Base-by-base conservation (phyloP, 208 protist species). In the Acanthamoeba triangularis region DNA sequence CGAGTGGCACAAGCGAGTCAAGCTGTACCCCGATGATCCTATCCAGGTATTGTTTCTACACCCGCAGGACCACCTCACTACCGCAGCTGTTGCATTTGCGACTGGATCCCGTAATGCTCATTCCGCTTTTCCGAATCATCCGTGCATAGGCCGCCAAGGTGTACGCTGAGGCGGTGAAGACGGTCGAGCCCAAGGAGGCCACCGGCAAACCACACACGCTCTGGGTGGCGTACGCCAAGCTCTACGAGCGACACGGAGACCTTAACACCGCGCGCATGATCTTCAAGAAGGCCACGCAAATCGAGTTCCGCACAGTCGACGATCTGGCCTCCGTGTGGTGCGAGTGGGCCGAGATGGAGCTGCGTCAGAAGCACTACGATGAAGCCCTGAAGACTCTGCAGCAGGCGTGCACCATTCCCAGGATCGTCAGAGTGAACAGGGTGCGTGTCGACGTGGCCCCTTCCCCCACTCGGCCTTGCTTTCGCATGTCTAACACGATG, bases 261-360 rank as follows among this genome's bases (percentile, higher is more conserved):
- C 25, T 99, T 14, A 90, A 97, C 80, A 96, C 95, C 30, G 98
- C 98, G 4, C 95, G 98, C 65, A 76, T 56, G 33, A 98, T 99
- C 35, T 98, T 98, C 88, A 94, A 98, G 61, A 97, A 96, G 82
- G 97, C 85, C n/a, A 56, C 92, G 10, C 72, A 95, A 74, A 35
- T 97, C 13, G 47, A 94, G 41, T 98, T 97, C 87, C 65, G 91
- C 23, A 87, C 56, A 2, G 95, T 98, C 2, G 98, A 99, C 56
- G 98, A 99, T n/a, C 95, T 99, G 8, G 97, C 98, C 6, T 67
- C 85, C 16, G 61, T 99, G 13, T 99, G 98, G 97, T 98, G 97
- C 93, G 98, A 98, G n/a, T 99, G 96, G 30, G 97, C 96, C 28
- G 98, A 99, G 96, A 99, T 99, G 98, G 98, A 99, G 95, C 69